Evolutionary conservation across 768 basidiomycete genomes (phyloP), one percentile per base, ranked within the genome.

Genomic region (Rhodotorula sphaerocarpa): DNA sequence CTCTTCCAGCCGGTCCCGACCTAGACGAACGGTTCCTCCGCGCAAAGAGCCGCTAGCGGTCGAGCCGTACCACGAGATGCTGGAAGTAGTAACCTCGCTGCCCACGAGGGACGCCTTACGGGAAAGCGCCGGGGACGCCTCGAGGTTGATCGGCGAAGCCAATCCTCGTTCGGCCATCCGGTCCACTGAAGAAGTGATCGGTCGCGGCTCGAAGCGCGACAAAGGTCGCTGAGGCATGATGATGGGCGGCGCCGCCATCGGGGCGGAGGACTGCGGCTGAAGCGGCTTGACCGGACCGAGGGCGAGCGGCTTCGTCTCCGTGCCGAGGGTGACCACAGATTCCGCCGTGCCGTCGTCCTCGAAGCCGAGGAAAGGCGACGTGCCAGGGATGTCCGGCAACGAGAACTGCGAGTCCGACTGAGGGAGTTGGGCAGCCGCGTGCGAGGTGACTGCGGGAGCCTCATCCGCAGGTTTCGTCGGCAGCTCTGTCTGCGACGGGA

Each of bases 301-400:
- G 28, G 28, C 18, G 21, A 5, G 21, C 5, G 50, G 23, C 11
- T 18, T 7, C 14, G 23, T 23, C 5, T 25, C 30, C 20, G 25
- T n/a, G n/a, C 54, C 46, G 47, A 55, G 42, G 14, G 59, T 57
- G n/a, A 61, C 64, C 39, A 66, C 64, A 11, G 59, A 54, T 3
- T 27, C 27, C 6, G 61, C 58, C 4, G 39, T 20, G 21, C 60
- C 67, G 21, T 61, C 57, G 44, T 65, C 67, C 21, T 47, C 55
- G 54, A 69, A 69, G n/a, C 67, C 67, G 31, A 69, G 31, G 63
- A 69, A 69, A 16, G 67, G 67, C 20, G 63, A 65, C 21, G 50
- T 62, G 36, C 58, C 59, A 5, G 56, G 56, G 27, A 69, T 56
- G 45, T 69, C 67, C 39, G 67, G 67, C 2, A 69, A 57, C 10